A percentile compares a stretch with the other conserved stretches of the same genome.
Evolutionary conservation across 2,329 filamentous ascomycete species (phyloP).

Genomic region (Cadophora sp.): DNA sequence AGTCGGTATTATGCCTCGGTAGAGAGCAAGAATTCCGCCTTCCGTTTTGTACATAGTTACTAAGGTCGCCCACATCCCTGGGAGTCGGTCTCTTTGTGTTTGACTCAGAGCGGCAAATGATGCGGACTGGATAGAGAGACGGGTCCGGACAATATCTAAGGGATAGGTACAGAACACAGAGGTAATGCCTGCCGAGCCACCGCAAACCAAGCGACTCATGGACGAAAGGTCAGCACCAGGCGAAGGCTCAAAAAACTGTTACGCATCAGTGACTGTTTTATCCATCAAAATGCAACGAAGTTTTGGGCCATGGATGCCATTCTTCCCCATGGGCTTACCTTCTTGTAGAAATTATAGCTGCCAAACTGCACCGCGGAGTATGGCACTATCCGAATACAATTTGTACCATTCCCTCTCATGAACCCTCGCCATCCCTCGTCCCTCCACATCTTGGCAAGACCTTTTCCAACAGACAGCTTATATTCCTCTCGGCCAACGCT

Average conservation of each 20-base stretch:
- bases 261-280: constrained; percentile 20
- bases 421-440: constrained; percentile 98
- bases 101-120: constrained; percentile 81
- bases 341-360: constrained; percentile 97
- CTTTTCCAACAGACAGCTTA: constrained; percentile 88
- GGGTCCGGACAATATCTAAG: constrained; percentile 94
- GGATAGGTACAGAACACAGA: constrained; percentile 96
- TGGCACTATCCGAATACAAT: constrained; percentile 97
- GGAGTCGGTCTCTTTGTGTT: constrained; percentile 68
- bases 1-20: constrained; percentile 92
- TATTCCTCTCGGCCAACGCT: constrained; percentile 91
- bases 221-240: constrained; percentile 78
- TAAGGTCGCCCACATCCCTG: constrained; percentile 92
- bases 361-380: constrained; percentile 99
- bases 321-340: constrained; percentile 59
- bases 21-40: constrained; percentile 84
- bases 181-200: constrained; percentile 90
- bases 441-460: constrained; percentile 91
- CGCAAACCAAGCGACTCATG: constrained; percentile 81
- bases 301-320: background rate
- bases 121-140: constrained; percentile 95
- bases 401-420: constrained; percentile 97
- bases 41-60: constrained; percentile 86
- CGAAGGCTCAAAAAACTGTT: constrained; percentile 76
- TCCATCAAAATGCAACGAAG: background rate